Base-by-base conservation (phyloP, 2,329 filamentous ascomycete species). In the Pyrenophora teres region DNA sequence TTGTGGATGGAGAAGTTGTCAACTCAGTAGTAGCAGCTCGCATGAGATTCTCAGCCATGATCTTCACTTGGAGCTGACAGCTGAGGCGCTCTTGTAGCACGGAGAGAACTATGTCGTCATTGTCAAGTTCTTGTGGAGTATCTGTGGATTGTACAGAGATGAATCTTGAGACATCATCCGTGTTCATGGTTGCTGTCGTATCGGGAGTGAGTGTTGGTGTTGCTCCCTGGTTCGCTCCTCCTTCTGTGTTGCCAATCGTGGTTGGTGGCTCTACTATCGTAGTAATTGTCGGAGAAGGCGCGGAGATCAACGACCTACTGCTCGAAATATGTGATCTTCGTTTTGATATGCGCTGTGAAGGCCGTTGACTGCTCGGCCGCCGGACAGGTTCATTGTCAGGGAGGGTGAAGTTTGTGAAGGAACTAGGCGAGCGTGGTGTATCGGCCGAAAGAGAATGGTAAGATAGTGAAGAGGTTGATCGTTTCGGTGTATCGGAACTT, bases 81-180 rank as follows among this genome's bases (percentile, higher is more conserved):
- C 39, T 16, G 5, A 54, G n/a, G 19, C 38, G 43, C 27, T 49
- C 43, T 15, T 51, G 43, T 1, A 53, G 50, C 13, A 36, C 33
- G 1, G 49, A 51, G n/a, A 54, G 35, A 10, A 56, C 36, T 10
- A 27, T 31, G 15, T 59, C 35, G 15, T 59, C 35, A 6, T 50
- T 36, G 15, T 50, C 3, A 32, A 40, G 35, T 10, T 45, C 27
- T 25, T 4, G n/a, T 2, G 30, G 19, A 12, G 9, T 36, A 9
- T 45, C 27, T 6, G 33, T 39, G 6, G 19, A 1, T 13, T 35
- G 13, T 7, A 19, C 33, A 6, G 18, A 8, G 13, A 35, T 35
- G 13, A 4, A 19, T 2, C 40, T 36, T 16, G 27, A 45, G 0
- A n/a, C 15, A 3, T 23, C 40, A 3, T 44, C 13, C 6, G 35